These are phyloP conservation scores for Carpinus viminea DNA, from an alignment of 306 rosid genomes.

Conservation along the genomic window DNA sequence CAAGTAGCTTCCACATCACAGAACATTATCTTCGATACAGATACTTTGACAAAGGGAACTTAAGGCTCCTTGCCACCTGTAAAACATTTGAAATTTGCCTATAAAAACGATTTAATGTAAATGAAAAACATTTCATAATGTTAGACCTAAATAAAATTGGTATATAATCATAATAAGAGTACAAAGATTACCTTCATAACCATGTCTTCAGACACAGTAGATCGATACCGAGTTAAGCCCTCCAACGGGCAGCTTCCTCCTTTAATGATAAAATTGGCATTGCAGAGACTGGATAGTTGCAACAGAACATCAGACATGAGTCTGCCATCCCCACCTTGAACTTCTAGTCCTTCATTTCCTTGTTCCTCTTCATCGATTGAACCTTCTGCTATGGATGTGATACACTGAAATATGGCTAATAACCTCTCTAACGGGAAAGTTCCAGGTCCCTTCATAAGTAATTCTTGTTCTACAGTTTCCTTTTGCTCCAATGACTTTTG, in stretches of 20 bases:
- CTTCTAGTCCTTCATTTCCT: slow-evolving; percentile 41
- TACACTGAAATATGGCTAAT: slow-evolving; percentile 89
- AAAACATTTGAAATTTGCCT: slow-evolving; percentile 1
- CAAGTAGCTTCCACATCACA: slow-evolving; percentile 19
- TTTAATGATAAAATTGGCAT: slow-evolving; percentile 76
- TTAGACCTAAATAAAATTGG: not conserved
- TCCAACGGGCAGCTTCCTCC: slow-evolving; percentile 89
- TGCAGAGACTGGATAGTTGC: slow-evolving; percentile 88
- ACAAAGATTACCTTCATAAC: slow-evolving; percentile 62
- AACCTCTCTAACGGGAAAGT: slow-evolving; percentile 90
- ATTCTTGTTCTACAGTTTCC: slow-evolving; percentile 77
- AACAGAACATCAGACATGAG: slow-evolving; percentile 85
- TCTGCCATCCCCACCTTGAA: slow-evolving; percentile 42
- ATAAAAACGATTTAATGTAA: not conserved
- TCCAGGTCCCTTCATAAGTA: slow-evolving; percentile 92
- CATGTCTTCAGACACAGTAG: slow-evolving; percentile 73
- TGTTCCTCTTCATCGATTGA: slow-evolving; percentile 57
- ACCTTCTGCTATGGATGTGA: slow-evolving; percentile 67
- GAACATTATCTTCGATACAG: slow-evolving; percentile 60
- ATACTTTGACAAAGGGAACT: slow-evolving; percentile 87
- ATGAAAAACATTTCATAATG: not conserved
- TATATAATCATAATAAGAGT: not conserved
- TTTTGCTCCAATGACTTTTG: slow-evolving; percentile 65
- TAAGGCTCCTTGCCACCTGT: slow-evolving; percentile 94
- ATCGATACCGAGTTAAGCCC: slow-evolving; percentile 79